Percentiles rank a stretch among this genome's conserved stretches.
phyloP scores from a whole-genome alignment of 2,329 filamentous ascomycete species.

The Fusarium poae region DNA sequence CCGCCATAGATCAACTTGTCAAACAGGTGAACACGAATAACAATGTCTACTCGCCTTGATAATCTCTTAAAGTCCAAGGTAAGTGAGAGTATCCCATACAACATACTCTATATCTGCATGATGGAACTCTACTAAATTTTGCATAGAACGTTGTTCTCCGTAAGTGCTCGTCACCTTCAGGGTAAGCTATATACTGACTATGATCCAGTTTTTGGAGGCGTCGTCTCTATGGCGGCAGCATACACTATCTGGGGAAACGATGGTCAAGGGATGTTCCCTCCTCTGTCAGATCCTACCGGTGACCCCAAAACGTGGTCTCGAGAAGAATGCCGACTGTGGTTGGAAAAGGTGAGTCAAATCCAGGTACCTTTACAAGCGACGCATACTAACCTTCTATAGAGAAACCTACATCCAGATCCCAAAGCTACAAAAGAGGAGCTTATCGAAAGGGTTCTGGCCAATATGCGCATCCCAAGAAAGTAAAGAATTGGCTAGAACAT shows the following conservation, averaged over 20 bases:
- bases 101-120: accelerated
- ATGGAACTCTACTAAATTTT: conserved; percentile 7
- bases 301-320: conserved; percentile 79
- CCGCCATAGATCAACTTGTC: no score
- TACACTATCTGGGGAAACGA: conserved; percentile 85
- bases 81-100: not conserved
- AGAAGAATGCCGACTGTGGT: conserved; percentile 84
- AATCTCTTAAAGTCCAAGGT: conserved; percentile 48
- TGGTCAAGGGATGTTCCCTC: conserved; percentile 79
- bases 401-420: conserved; percentile 61
- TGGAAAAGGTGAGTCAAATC: conserved; percentile 72
- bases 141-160: conserved; percentile 76
- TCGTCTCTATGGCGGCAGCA: conserved; percentile 60
- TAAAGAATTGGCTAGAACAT: conserved; percentile 15
- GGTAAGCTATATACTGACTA: conserved; percentile 35
- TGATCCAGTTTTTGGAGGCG: conserved; percentile 37
- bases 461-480: conserved; percentile 59
- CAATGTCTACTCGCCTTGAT: conserved; percentile 44
- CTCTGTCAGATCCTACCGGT: conserved; percentile 80
- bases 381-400: conserved; percentile 49
- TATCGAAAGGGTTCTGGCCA: conserved; percentile 61
- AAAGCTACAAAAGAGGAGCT: conserved; percentile 61
- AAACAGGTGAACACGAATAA: not conserved
- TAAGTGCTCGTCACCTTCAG: conserved; percentile 55
- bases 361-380: not conserved